phyloP scores from a whole-genome alignment of 345 rosid species.

The Barbarea vulgaris region DNA sequence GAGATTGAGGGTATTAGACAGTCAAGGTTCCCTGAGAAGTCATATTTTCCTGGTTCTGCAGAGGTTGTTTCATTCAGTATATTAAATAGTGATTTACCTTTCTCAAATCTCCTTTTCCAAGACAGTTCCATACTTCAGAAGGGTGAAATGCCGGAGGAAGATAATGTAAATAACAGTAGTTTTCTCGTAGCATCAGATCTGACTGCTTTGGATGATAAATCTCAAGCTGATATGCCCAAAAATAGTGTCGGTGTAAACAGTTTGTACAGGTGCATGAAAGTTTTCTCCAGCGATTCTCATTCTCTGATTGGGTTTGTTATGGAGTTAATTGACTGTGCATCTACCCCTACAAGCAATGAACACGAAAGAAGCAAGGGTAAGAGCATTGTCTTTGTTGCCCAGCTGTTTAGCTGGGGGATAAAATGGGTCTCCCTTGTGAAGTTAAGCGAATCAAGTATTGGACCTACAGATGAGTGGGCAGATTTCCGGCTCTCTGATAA shows the following conservation, averaged over 20 bases:
- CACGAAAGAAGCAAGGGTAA: constrained; percentile 42
- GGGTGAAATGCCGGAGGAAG: constrained; percentile 40
- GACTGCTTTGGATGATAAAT: constrained; percentile 40
- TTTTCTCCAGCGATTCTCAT: constrained; percentile 78
- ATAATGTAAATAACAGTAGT: constrained; percentile 38
- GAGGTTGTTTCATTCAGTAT: constrained; percentile 83
- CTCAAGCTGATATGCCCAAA: constrained; percentile 41
- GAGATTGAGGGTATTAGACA: constrained; percentile 58
- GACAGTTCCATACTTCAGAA: constrained; percentile 35
- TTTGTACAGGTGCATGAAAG: constrained; percentile 65
- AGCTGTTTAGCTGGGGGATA: constrained; percentile 66
- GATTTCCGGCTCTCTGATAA: constrained; percentile 82
- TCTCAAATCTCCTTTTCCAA: constrained; percentile 45
- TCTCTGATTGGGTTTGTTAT: constrained; percentile 78
- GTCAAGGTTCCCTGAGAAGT: constrained; percentile 71
- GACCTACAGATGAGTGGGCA: constrained; percentile 59
- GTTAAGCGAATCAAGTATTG: constrained; percentile 49
- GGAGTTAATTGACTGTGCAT: constrained; percentile 45
- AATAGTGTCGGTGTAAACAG: constrained; percentile 35
- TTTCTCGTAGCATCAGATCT: constrained; percentile 36
- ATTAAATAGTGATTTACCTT: constrained; percentile 50
- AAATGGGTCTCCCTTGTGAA: constrained; percentile 82
- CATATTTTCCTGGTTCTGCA: constrained; percentile 73
- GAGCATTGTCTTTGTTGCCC: constrained; percentile 60
- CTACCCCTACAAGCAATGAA: constrained; percentile 43